Percentiles rank a stretch among this genome's conserved stretches.
Conservation (phyloP, 225 moss, liverwort and hornwort species). For the Neckera pumila region DNA sequence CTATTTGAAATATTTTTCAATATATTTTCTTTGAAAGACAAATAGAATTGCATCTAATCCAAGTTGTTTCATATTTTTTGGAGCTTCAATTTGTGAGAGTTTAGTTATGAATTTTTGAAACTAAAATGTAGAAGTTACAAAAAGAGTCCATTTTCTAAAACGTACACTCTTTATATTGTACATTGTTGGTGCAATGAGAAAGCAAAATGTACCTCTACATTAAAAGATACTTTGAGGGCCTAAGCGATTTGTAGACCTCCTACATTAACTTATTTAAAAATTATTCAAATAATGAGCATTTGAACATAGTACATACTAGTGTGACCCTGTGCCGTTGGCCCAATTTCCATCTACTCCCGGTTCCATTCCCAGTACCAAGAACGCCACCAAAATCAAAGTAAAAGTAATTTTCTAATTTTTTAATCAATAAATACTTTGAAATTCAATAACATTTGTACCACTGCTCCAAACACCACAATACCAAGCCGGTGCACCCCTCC, state of each 20-base stretch:
- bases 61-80: not conserved
- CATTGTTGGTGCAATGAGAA: not conserved
- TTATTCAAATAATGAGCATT: not conserved
- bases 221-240: not conserved
- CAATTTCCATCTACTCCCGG: no score
- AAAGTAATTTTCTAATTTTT: no score
- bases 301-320: not conserved
- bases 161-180: not conserved
- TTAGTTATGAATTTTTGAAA: not conserved
- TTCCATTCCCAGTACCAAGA: no score
- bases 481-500: no score
- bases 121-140: fast-evolving
- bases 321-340: no score
- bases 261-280: fast-evolving
- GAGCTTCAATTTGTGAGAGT: not conserved
- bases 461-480: no score
- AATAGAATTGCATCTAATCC: not conserved
- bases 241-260: fast-evolving
- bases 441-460: no score
- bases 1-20: not conserved
- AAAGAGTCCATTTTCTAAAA: fast-evolving
- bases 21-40: not conserved
- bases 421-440: no score
- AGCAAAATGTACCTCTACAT: not conserved
- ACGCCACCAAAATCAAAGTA: no score